phyloP scores from a whole-genome alignment of 805 yeast genomes.

The Hanseniaspora nectarophila region DNA sequence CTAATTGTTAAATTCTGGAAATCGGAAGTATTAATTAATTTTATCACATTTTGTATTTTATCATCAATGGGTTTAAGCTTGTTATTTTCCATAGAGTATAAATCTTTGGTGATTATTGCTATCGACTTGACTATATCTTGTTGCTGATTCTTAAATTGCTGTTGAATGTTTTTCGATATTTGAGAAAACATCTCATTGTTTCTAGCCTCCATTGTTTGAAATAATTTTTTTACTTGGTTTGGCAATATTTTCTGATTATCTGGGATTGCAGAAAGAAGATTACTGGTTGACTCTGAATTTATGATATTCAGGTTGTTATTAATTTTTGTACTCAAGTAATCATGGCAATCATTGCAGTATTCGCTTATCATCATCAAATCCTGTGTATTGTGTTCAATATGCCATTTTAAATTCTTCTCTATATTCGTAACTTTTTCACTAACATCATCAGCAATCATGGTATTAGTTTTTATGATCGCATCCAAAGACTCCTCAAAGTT shows the following conservation, averaged over 20 bases:
- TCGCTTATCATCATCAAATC: slow-evolving; percentile 26
- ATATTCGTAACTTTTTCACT: slow-evolving; percentile 19
- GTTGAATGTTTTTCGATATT: slow-evolving; percentile 20
- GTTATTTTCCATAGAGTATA: slow-evolving; percentile 25
- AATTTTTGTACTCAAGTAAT: slow-evolving; percentile 24
- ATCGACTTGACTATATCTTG: slow-evolving; percentile 23
- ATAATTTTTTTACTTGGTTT: slow-evolving; percentile 21
- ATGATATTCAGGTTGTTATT: slow-evolving; percentile 19
- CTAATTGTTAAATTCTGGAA: slow-evolving; percentile 23
- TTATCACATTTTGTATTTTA: slow-evolving; percentile 26
- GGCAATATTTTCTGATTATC: slow-evolving; percentile 18
- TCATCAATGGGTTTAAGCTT: slow-evolving; percentile 24
- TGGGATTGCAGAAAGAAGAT: not conserved
- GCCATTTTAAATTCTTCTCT: slow-evolving; percentile 17
- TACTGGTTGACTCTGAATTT: slow-evolving; percentile 20
- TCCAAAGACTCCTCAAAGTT: slow-evolving; percentile 2
- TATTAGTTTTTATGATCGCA: slow-evolving; percentile 1
- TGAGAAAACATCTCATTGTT: slow-evolving; percentile 20
- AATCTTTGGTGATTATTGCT: slow-evolving; percentile 22
- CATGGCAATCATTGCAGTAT: slow-evolving; percentile 25
- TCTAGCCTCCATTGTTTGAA: slow-evolving; percentile 20
- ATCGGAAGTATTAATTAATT: slow-evolving; percentile 27
- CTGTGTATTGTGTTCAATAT: slow-evolving; percentile 21
- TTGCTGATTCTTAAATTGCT: slow-evolving; percentile 22
- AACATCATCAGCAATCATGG: slow-evolving; percentile 9